Conservation (phyloP, 768 basidiomycete species). For the Psilocybe tampanensis region DNA sequence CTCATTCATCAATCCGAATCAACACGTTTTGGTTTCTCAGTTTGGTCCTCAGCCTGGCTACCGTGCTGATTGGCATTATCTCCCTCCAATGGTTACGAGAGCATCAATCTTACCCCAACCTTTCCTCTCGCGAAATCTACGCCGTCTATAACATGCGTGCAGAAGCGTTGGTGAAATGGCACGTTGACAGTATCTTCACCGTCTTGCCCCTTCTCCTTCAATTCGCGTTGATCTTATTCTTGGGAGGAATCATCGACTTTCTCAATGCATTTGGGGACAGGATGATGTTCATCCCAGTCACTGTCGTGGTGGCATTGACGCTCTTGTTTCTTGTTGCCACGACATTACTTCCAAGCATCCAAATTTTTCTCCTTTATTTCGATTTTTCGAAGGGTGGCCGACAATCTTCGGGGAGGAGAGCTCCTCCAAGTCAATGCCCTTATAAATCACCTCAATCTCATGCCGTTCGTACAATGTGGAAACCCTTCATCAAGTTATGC, state of each 20-base stretch:
- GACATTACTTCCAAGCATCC: constrained; percentile 4
- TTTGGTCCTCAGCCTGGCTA: constrained; percentile 17
- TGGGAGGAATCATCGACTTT: constrained; percentile 24
- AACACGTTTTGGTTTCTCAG: constrained; percentile 22
- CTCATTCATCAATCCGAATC: constrained; percentile 11
- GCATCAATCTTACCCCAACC: constrained; percentile 16
- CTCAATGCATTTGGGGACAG: constrained; percentile 16
- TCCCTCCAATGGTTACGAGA: constrained; percentile 24
- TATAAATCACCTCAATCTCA: constrained; percentile 11
- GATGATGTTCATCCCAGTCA: constrained; percentile 7
- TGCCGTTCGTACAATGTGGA: neutral
- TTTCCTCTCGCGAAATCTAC: constrained; percentile 10
- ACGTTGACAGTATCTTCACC: constrained; percentile 20
- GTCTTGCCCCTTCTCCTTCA: constrained; percentile 25
- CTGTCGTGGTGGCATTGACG: constrained; percentile 6
- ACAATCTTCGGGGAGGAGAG: too few species aligned
- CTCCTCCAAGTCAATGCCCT: constrained; percentile 1
- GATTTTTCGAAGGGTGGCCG: neutral
- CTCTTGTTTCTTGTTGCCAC: constrained; percentile 6
- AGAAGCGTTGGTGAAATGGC: constrained; percentile 22
- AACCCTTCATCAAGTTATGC: neutral
- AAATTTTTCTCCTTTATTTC: neutral
- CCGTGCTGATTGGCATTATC: constrained; percentile 21
- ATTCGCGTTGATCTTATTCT: constrained; percentile 23
- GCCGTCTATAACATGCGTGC: constrained; percentile 22